Base-by-base conservation (phyloP, 2,329 filamentous ascomycete genomes). In the Colletotrichum siamense region DNA sequence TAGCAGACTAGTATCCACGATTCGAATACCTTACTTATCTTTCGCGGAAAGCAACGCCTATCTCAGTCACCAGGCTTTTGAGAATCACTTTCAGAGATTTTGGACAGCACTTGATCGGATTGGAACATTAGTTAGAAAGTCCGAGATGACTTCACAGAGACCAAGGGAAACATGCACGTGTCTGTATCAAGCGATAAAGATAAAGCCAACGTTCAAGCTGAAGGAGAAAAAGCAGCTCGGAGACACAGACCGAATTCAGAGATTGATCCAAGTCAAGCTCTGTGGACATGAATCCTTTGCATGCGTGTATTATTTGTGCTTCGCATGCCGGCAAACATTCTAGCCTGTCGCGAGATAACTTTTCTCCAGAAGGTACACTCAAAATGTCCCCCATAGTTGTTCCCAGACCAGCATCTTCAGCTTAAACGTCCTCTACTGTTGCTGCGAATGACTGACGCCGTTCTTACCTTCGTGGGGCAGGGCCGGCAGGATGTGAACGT, bases 361-460 rank as follows among this genome's bases (percentile, higher is more conserved):
- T 44, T 44, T n/a, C 16, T 36, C 34, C 34, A 36, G 15, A 4
- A 8, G 34, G 15, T 36, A 16, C 15, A 36, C 34, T 16, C 2
- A 8, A 36, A 0, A 36, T 8, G 15, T 8, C 44, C 1, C 18
- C 6, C 9, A 49, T 7, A 22, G 0, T 7, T 22, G n/a, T 2
- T 22, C 8, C 39, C 16, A 44, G n/a, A 13, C 10, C 44, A 52
- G 44, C n/a, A 22, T 6, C 44, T 13, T 52, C n/a, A 22, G 39
- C 0, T 7, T 24, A 13, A 22, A 1, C 10, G 2, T 52, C 1
- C n/a, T 49, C 0, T 13, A 8, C 6, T 1, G n/a, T 49, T 49
- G 10, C n/a, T n/a, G 6, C 4, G n/a, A 0, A 0, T 49, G 8
- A 1, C 1, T 3, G 15, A 2, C 3, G 44, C n/a, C n/a, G n/a